Evolutionary conservation across 257 asterid species (phyloP).

Genomic region (Solanum infundibuliforme): DNA sequence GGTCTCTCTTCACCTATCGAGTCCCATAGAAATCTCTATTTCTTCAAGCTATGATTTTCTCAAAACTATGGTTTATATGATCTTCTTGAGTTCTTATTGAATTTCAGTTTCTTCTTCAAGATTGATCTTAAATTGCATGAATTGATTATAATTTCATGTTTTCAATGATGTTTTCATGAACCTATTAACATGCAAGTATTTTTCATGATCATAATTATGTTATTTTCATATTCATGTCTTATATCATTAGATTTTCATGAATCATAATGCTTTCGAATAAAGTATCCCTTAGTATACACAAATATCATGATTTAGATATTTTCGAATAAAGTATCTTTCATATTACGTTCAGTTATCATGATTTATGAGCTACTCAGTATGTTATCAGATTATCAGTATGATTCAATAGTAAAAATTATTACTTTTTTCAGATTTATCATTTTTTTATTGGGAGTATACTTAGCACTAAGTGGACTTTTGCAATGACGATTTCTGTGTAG

Average conservation of each 20-base stretch:
- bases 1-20: no score
- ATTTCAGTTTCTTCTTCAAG: no score
- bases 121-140: no score
- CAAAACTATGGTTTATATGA: background rate
- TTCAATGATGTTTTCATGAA: no score
- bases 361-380: background rate
- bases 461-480: background rate
- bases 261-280: no score
- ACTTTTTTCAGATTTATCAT: background rate
- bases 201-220: no score
- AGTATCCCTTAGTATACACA: background rate
- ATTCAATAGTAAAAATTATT: background rate
- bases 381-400: no score
- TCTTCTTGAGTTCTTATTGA: background rate
- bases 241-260: background rate
- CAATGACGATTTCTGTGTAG: background rate
- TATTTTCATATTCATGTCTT: no score
- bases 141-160: no score
- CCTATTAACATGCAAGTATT: no score
- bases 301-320: no score
- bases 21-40: background rate
- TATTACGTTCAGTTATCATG: background rate
- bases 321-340: no score
- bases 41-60: background rate
- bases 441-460: background rate